Evolutionary conservation across 805 yeast species (phyloP).

Genomic region (Lipomyces spencermartinsiae): DNA sequence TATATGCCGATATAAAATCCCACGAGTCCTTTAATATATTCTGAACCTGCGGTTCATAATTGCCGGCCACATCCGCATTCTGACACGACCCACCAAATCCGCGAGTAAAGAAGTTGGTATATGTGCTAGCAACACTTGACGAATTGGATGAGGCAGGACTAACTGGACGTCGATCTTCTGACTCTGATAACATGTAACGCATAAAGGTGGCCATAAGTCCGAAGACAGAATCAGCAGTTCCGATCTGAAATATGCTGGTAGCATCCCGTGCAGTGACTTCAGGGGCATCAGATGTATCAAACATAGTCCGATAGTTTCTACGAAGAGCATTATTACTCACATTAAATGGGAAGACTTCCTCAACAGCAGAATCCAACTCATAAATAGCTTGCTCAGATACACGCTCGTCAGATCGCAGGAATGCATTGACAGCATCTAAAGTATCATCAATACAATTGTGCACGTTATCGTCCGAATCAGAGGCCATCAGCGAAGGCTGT

Average conservation of each 20-base stretch:
- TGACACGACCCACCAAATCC: neutral
- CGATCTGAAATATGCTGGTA: neutral
- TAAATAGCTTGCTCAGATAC: neutral
- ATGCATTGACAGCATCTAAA: neutral
- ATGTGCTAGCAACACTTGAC: neutral
- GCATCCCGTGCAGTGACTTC: neutral
- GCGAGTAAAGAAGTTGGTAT: neutral
- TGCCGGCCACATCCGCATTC: neutral
- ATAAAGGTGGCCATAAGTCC: neutral
- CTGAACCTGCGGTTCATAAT: neutral
- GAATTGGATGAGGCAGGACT: neutral
- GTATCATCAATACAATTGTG: neutral
- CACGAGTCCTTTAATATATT: neutral
- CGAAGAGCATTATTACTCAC: neutral
- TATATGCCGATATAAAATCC: neutral
- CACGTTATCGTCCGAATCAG: neutral
- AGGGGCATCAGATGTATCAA: neutral
- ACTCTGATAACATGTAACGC: neutral
- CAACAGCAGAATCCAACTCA: neutral
- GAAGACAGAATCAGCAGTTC: neutral
- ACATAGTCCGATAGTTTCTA: neutral
- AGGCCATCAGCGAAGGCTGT: neutral
- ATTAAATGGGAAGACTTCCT: neutral
- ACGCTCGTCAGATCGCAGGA: neutral
- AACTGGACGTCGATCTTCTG: neutral